Conservation (phyloP, 169 alveolate genomes). For the Eimeria sp. region DNA sequence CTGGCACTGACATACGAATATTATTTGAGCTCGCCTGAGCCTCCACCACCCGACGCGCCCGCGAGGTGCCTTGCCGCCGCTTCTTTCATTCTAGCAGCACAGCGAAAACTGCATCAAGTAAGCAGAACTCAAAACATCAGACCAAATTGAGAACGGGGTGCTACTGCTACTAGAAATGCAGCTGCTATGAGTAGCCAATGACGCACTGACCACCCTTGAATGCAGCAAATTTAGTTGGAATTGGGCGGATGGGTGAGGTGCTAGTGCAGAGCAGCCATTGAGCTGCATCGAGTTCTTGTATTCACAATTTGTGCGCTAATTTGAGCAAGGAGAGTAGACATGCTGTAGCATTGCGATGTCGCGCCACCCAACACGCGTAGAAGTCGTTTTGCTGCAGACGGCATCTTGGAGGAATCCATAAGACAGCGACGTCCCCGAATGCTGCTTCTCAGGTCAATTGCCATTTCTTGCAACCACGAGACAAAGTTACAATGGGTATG, state of each 20-base stretch:
- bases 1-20: slow-evolving; percentile 56
- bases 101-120: slow-evolving; percentile 63
- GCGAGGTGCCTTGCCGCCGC: slow-evolving; percentile 71
- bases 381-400: too few species aligned
- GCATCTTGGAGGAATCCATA: background rate
- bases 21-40: slow-evolving; percentile 68
- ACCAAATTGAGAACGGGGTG: background rate
- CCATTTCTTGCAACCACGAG: slow-evolving; percentile 72
- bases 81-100: slow-evolving; percentile 49
- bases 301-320: background rate
- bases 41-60: slow-evolving; percentile 70
- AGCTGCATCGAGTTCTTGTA: background rate
- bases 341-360: background rate
- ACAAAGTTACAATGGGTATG: slow-evolving; percentile 69
- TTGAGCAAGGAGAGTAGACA: background rate
- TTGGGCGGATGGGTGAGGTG: background rate
- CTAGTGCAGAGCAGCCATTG: background rate
- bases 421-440: background rate
- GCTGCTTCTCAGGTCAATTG: slow-evolving; percentile 36
- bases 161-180: background rate
- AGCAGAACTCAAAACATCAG: background rate
- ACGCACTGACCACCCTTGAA: background rate
- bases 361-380: background rate
- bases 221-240: background rate
- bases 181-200: background rate